Conservation (phyloP, 345 rosid genomes). For the Salix suchowensis region DNA sequence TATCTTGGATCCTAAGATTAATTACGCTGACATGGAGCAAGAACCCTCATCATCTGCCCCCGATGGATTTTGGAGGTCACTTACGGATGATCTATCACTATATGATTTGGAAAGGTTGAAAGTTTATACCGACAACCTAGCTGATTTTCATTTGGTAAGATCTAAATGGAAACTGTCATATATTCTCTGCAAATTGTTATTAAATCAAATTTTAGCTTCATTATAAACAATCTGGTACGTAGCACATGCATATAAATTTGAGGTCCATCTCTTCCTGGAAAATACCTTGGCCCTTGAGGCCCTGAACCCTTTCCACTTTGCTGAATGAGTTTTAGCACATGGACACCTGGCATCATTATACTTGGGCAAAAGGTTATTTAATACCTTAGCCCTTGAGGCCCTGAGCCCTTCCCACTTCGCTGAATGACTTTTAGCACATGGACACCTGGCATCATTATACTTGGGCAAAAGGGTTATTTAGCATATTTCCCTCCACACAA, state of each 20-base stretch:
- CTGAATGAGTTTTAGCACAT: neutral
- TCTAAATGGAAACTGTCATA: neutral
- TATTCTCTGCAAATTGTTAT: neutral
- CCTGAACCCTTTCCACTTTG: neutral
- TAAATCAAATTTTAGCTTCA: neutral
- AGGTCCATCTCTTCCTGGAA: neutral
- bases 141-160: conserved; percentile 67
- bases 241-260: neutral
- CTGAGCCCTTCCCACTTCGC: neutral
- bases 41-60: conserved; percentile 33
- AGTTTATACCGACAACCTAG: conserved; percentile 62
- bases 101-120: conserved; percentile 62
- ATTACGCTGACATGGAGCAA: conserved; percentile 35
- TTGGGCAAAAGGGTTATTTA: neutral
- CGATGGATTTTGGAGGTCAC: conserved; percentile 50
- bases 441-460: neutral
- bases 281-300: neutral
- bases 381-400: too few relatives aligned
- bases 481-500: neutral
- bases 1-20: conserved; percentile 78
- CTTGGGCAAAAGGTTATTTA: neutral
- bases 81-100: conserved; percentile 46
- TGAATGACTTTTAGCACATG: neutral
- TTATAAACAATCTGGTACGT: neutral
- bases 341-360: neutral